phyloP scores from a whole-genome alignment of 352 stramenopile species.

The Peronospora belbahrii region DNA sequence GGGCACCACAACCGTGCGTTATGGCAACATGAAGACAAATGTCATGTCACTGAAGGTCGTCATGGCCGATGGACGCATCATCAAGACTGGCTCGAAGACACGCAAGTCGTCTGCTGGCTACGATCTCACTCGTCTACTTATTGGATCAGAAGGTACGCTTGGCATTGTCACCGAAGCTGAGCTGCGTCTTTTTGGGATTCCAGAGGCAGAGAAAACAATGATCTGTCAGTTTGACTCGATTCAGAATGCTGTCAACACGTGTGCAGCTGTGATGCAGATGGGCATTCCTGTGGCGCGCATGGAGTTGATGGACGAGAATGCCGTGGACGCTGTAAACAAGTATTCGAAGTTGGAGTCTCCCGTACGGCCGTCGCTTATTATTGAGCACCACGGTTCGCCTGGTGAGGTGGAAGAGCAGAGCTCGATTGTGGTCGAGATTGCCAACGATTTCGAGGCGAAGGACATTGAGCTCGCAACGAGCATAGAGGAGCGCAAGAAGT shows the following conservation, averaged over 20 bases:
- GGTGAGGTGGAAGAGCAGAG: slow-evolving; percentile 87
- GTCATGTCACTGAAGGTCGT: slow-evolving; percentile 91
- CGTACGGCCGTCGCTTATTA: slow-evolving; percentile 88
- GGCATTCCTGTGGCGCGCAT: slow-evolving; percentile 81
- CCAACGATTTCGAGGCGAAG: slow-evolving; percentile 72
- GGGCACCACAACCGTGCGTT: slow-evolving; percentile 86
- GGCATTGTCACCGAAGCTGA: slow-evolving; percentile 92
- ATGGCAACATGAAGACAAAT: slow-evolving; percentile 96
- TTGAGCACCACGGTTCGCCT: slow-evolving; percentile 88
- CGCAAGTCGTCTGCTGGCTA: slow-evolving; percentile 96
- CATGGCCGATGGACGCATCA: slow-evolving; percentile 82
- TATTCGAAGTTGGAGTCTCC: slow-evolving; percentile 77
- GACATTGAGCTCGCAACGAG: slow-evolving; percentile 74
- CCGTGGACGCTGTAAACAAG: slow-evolving; percentile 76
- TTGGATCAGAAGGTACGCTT: slow-evolving; percentile 93
- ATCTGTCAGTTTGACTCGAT: slow-evolving; percentile 91
- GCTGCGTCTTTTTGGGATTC: slow-evolving; percentile 90
- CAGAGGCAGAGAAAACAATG: slow-evolving; percentile 85
- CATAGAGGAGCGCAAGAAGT: slow-evolving; percentile 69
- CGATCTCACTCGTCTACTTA: slow-evolving; percentile 92
- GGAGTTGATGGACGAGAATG: slow-evolving; percentile 82
- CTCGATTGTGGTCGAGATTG: slow-evolving; percentile 76
- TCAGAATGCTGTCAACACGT: slow-evolving; percentile 76
- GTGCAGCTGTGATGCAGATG: slow-evolving; percentile 83
- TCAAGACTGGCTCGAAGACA: slow-evolving; percentile 87